Base-by-base conservation (phyloP, 306 rosid species). In the Gastrolobium bilobum region DNA sequence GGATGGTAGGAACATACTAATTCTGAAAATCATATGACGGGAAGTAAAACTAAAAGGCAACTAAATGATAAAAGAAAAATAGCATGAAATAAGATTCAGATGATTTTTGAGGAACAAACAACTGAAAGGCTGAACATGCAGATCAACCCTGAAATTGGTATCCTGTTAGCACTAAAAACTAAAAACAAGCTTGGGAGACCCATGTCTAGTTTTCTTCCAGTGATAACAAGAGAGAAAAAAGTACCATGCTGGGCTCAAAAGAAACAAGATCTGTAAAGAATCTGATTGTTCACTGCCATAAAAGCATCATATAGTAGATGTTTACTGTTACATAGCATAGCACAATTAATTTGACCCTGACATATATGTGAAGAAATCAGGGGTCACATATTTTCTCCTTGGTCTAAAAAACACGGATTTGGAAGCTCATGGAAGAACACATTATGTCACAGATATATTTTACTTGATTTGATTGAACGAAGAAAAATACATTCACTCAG, bases 121-220 rank as follows among this genome's bases (percentile, higher is more conserved):
- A 57, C 68, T 42, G 78, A 57, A 60, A 68, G 30, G 59, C 13
- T 8, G 62, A 43, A 46, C 61, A 75, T 34, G 79, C 79, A 75
- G 71, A 61, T 61, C 61, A 29, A 47, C 20, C 31, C 35, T 61
- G 38, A 75, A 46, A 44, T 13, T 73, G 57, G 56, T 10, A 57
- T 73, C 54, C 29, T 1, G 2, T 75, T 37, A 75, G 50, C 61
- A 48, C 71, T 75, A 35, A 2, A 46, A 35, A 48, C 48, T 35
- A 43, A 48, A 59, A 63, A 46, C 30, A 54, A 54, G 20, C 31
- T 40, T 10, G 52, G 31, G 63, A 40, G 26, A 47, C 35, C 40
- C 61, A 47, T 75, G 50, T 20, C 62, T 62, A 35, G 29, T 47
- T 61, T 15, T 61, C 35, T 50, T 74, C 68, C 26, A 62, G 51